These are phyloP conservation scores for Staphylotrichum tortipilum DNA, from an alignment of 495 filamentous ascomycete species.

Conservation along the genomic window DNA sequence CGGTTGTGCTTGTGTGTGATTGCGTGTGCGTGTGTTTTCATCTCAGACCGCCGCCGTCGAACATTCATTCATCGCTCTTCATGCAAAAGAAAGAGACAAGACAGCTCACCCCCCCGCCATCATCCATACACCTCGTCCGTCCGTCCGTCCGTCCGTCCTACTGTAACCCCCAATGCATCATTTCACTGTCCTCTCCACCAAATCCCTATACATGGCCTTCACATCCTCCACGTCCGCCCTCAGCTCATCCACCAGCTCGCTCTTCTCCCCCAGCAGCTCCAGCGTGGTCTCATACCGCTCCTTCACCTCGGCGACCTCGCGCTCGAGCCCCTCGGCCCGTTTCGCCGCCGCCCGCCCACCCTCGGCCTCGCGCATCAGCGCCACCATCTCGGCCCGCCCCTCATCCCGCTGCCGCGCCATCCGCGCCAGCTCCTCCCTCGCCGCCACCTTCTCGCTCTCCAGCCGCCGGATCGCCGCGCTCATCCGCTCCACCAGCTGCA, in stretches of 20 bases:
- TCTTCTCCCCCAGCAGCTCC: slow-evolving; percentile 95
- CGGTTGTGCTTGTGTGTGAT: too few relatives aligned
- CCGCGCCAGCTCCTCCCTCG: slow-evolving; percentile 73
- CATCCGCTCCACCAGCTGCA: slow-evolving; percentile 96
- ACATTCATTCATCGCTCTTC: not conserved
- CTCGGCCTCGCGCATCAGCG: slow-evolving; percentile 78
- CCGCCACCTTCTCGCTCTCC: slow-evolving; percentile 80
- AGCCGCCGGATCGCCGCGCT: slow-evolving; percentile 81
- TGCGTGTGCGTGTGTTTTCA: too few relatives aligned
- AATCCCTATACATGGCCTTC: slow-evolving; percentile 88
- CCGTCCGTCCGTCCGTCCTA: too few relatives aligned
- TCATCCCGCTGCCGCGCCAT: slow-evolving; percentile 80
- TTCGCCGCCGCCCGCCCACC: slow-evolving; percentile 51
- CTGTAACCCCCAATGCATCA: slow-evolving; percentile 6
- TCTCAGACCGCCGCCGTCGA: too few relatives aligned
- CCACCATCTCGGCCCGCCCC: slow-evolving; percentile 79
- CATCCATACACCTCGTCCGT: too few relatives aligned
- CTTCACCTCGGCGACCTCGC: slow-evolving; percentile 53
- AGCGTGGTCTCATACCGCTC: slow-evolving; percentile 79
- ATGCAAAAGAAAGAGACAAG: not conserved
- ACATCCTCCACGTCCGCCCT: slow-evolving; percentile 81
- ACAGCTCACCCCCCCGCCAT: too few relatives aligned
- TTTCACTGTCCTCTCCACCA: slow-evolving; percentile 73
- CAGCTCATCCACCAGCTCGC: slow-evolving; percentile 85
- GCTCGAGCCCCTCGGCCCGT: slow-evolving; percentile 56